Percentiles rank a stretch among this genome's conserved stretches.
Evolutionary conservation across 208 protist genomes (phyloP).

Genomic region (Trypanosoma theileri): DNA sequence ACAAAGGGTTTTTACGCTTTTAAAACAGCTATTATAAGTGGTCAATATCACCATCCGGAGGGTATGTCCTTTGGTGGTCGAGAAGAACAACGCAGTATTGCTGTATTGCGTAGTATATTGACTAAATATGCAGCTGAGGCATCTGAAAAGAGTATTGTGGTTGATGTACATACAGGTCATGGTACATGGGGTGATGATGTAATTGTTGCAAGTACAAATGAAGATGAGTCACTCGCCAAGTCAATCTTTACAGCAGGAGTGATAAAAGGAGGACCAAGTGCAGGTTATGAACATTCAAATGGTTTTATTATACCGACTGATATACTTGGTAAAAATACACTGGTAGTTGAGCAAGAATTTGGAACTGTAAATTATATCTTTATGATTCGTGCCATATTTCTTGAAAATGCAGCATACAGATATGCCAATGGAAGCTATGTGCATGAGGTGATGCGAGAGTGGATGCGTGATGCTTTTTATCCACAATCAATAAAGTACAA

Average conservation of each 20-base stretch:
- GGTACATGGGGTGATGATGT: conserved; percentile 67
- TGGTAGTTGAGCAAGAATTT: conserved; percentile 75
- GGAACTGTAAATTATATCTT: conserved; percentile 64
- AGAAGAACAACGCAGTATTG: conserved; percentile 59
- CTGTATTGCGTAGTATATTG: conserved; percentile 52
- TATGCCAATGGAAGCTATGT: conserved; percentile 58
- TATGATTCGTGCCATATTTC: conserved; percentile 51
- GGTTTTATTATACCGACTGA: conserved; percentile 45
- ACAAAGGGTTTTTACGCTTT: conserved; percentile 41
- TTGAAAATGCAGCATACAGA: conserved; percentile 75
- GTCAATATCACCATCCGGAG: conserved; percentile 72
- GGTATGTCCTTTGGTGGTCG: conserved; percentile 77
- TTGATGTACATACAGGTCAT: conserved; percentile 78
- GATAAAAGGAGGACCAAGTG: conserved; percentile 27
- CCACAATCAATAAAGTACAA: conserved; percentile 75
- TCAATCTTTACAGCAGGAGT: conserved; percentile 31
- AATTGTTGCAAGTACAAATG: conserved; percentile 49
- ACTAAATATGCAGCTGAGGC: conserved; percentile 32
- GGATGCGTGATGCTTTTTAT: conserved; percentile 83
- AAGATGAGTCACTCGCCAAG: conserved; percentile 27
- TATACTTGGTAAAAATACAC: conserved; percentile 45
- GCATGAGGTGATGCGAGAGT: conserved; percentile 66
- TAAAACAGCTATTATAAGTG: conserved; percentile 56
- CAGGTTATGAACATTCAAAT: conserved; percentile 40
- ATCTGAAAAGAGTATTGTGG: conserved; percentile 45